A percentile compares a stretch with the other conserved stretches of the same genome.
Evolutionary conservation across 495 filamentous ascomycete genomes (phyloP).

Genomic region (Penicillium crystallinum): DNA sequence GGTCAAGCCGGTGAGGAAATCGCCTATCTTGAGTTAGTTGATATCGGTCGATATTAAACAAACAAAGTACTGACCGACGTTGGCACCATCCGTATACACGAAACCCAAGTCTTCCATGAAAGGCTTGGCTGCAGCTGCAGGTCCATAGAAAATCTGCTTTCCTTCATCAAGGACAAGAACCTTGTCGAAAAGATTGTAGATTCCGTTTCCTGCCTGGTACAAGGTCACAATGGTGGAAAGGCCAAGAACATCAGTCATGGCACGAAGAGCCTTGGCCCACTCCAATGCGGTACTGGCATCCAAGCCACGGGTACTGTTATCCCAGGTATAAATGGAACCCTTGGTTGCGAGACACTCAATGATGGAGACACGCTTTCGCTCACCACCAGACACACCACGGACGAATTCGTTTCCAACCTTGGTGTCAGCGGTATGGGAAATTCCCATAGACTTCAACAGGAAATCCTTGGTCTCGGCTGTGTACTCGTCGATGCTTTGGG

Average conservation of each 20-base stretch:
- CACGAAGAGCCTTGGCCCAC: slow-evolving; percentile 43
- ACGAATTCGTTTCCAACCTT: slow-evolving; percentile 77
- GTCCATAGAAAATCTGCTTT: slow-evolving; percentile 56
- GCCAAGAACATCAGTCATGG: slow-evolving; percentile 43
- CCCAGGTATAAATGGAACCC: slow-evolving; percentile 54
- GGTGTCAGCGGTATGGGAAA: slow-evolving; percentile 71
- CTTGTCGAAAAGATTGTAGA: slow-evolving; percentile 63
- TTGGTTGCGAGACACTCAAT: slow-evolving; percentile 58
- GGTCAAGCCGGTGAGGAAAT: slow-evolving; percentile 66
- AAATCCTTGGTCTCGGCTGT: slow-evolving; percentile 55
- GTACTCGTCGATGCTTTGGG: slow-evolving; percentile 43
- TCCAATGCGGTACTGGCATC: slow-evolving; percentile 58
- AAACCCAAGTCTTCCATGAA: slow-evolving; percentile 66
- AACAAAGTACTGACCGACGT: slow-evolving; percentile 4
- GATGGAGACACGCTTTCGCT: slow-evolving; percentile 68
- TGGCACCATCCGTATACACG: slow-evolving; percentile 50
- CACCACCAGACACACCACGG: slow-evolving; percentile 76
- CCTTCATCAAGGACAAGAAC: slow-evolving; percentile 63
- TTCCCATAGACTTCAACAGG: slow-evolving; percentile 64
- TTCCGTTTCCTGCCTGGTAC: slow-evolving; percentile 58
- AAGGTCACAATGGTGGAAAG: slow-evolving; percentile 45
- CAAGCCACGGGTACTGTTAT: slow-evolving; percentile 57
- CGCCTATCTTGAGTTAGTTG: slow-evolving; percentile 51
- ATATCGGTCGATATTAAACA: not conserved
- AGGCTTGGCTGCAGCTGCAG: slow-evolving; percentile 49